Conservation (phyloP, 2,329 filamentous ascomycete species). For the Aspergillus unguis region DNA sequence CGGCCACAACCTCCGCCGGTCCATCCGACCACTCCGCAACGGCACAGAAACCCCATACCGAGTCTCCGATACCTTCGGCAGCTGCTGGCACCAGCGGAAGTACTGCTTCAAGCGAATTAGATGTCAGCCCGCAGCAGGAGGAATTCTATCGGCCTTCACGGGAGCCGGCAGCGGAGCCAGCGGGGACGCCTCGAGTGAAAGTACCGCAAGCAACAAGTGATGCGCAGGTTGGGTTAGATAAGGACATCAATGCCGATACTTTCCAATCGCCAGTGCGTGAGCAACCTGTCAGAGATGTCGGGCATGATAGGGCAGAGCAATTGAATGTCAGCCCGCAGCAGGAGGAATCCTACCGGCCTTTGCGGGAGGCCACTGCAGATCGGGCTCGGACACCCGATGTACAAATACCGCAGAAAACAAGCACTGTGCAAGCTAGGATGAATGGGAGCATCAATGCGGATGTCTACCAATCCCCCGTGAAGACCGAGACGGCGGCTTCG, state of each 20-base stretch:
- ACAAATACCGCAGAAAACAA: constrained; percentile 54
- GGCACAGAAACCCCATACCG: constrained; percentile 47
- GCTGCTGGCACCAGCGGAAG: constrained; percentile 43
- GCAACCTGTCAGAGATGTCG: not conserved
- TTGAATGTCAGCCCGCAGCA: constrained; percentile 52
- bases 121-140: constrained; percentile 55
- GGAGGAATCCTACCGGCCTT: constrained; percentile 56
- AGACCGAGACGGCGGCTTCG: constrained; percentile 14
- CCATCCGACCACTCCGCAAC: constrained; percentile 34
- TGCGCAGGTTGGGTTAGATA: constrained; percentile 42
- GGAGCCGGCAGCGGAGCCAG: constrained; percentile 46
- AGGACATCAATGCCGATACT: constrained; percentile 54
- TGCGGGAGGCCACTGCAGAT: constrained; percentile 45
- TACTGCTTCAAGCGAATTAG: constrained; percentile 28
- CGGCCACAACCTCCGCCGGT: constrained; percentile 20
- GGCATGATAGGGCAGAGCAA: constrained; percentile 16
- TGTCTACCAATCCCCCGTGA: constrained; percentile 48
- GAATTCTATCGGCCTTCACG: constrained; percentile 54
- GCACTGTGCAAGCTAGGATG: constrained; percentile 44
- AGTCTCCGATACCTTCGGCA: constrained; percentile 52
- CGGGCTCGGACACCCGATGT: constrained; percentile 53
- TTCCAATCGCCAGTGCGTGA: constrained; percentile 43
- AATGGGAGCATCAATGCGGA: constrained; percentile 52
- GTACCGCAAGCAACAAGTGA: constrained; percentile 53
- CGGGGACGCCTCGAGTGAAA: constrained; percentile 54